A percentile compares a stretch with the other conserved stretches of the same genome.
phyloP scores from a whole-genome alignment of 305 asterid genomes.

The Fraxinus velutina region DNA sequence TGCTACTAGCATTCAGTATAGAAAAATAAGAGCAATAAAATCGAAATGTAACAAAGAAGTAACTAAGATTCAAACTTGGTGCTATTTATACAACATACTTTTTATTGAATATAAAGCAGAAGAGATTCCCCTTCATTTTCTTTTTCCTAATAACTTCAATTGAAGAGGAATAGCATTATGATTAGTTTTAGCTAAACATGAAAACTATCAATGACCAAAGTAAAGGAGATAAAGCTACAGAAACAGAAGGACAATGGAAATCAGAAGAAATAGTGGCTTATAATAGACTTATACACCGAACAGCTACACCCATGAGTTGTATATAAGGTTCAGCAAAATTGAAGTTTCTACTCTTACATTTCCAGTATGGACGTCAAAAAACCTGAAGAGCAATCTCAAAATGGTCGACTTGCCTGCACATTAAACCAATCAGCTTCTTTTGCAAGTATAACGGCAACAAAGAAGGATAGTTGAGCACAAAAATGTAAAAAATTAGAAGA shows the following conservation, averaged over 20 bases:
- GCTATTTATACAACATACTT: neutral
- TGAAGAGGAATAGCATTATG: conserved; percentile 1
- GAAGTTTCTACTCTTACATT: conserved; percentile 44
- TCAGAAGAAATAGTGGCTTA: conserved; percentile 9
- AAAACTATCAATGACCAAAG: conserved; percentile 4
- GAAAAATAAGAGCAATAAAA: neutral
- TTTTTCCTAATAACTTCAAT: conserved; percentile 3
- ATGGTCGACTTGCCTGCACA: conserved; percentile 91
- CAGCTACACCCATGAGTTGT: neutral
- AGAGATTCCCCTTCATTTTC: conserved; percentile 1
- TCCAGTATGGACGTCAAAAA: conserved; percentile 81
- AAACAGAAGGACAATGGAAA: conserved; percentile 1
- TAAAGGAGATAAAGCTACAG: conserved; percentile 1
- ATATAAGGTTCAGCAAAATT: conserved; percentile 11
- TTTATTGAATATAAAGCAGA: neutral
- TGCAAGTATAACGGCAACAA: neutral
- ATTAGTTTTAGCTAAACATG: conserved; percentile 4
- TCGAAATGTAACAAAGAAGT: neutral
- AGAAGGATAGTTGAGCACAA: neutral
- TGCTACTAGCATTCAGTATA: conserved; percentile 6
- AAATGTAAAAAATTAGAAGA: neutral
- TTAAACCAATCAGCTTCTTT: conserved; percentile 14
- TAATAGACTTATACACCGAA: neutral
- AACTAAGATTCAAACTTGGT: neutral
- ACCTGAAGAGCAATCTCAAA: conserved; percentile 89